Base-by-base conservation (phyloP, 2,329 filamentous ascomycete species). In the Whalleya microplaca region DNA sequence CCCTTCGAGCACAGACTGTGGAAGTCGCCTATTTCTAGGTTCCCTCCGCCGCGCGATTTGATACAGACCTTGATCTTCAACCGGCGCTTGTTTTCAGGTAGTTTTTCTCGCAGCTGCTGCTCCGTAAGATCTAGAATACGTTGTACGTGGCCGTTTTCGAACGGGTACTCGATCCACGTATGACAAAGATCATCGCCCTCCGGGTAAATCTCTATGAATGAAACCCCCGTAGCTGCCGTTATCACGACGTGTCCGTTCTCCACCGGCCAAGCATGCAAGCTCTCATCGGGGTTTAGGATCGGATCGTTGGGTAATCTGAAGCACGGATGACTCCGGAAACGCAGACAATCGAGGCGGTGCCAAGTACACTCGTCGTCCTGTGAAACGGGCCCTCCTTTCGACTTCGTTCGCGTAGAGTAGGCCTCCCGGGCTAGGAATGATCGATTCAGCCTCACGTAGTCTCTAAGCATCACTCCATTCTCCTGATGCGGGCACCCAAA, bases 401-500 rank as follows among this genome's bases (percentile, higher is more conserved):
- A 88, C 70, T 91, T 92, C 2, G 92, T 96, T 45, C 93, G 84
- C 2, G 92, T 96, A 2, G 90, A 95, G 70, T 89, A 97, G 0
- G 92, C 86, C 72, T 97, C 94, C 41, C 89, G 85, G 29, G 84
- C 84, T 45, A 90, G 81, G 71, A 97, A 98, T 1, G 89, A 89
- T 21, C 94, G 86, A 73, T 95, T 96, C 12, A 98, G 77, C 1
- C 81, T 87, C 29, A 93, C 85, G 71, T 96, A 97, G 71, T 96
- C 94, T 53, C 91, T 84, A 48, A 92, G 79, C 94, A 98, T 98
- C 59, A 98, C 82, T n/a, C 95, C 94, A 23, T 80, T 89, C 69
- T 95, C 91, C 70, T 96, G 92, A 70, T 96, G 91, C 9, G 92
- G 91, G 64, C 91, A 96, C 48, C 94, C 94, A 64, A 98, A 90